Percentiles rank a stretch among this genome's conserved stretches.
These are phyloP conservation scores for Parietaria judaica DNA, from an alignment of 306 rosid genomes.

Conservation along the genomic window DNA sequence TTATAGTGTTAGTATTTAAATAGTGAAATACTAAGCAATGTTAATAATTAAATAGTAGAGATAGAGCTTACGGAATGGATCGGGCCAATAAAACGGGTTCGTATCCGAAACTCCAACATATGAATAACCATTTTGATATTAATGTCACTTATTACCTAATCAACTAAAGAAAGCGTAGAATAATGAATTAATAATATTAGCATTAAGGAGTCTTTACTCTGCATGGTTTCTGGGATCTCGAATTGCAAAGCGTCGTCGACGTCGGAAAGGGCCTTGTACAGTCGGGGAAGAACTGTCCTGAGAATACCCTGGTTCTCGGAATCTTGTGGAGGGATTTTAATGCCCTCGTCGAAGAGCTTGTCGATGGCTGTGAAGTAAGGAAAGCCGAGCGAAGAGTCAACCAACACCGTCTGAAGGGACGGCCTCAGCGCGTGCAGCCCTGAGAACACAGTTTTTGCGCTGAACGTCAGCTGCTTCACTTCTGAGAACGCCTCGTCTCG, in stretches of 20 bases:
- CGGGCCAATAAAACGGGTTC: no score
- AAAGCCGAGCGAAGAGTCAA: constrained; percentile 30
- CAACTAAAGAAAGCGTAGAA: no score
- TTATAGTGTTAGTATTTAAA: no score
- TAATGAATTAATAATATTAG: no score
- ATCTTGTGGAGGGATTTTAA: constrained; percentile 13
- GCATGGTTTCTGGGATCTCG: constrained; percentile 40
- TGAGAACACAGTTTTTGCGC: constrained; percentile 22
- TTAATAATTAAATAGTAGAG: no score
- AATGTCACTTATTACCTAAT: no score
- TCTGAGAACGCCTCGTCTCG: constrained; percentile 46
- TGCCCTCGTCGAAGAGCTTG: constrained; percentile 35
- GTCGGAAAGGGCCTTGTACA: constrained; percentile 23
- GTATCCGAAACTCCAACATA: no score
- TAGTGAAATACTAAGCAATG: no score
- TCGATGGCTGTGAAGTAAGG: constrained; percentile 36
- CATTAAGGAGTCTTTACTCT: constrained; percentile 18
- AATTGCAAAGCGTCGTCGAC: constrained; percentile 28
- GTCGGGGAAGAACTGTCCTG: constrained; percentile 20
- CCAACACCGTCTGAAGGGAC: constrained; percentile 20
- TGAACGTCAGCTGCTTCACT: constrained; percentile 30
- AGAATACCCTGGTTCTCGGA: constrained; percentile 9
- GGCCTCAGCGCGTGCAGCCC: constrained; percentile 27
- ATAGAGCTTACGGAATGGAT: no score
- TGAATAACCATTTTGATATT: no score